These are phyloP conservation scores for Gloeophyllum trabeum DNA, from an alignment of 768 basidiomycete species.

Conservation along the genomic window DNA sequence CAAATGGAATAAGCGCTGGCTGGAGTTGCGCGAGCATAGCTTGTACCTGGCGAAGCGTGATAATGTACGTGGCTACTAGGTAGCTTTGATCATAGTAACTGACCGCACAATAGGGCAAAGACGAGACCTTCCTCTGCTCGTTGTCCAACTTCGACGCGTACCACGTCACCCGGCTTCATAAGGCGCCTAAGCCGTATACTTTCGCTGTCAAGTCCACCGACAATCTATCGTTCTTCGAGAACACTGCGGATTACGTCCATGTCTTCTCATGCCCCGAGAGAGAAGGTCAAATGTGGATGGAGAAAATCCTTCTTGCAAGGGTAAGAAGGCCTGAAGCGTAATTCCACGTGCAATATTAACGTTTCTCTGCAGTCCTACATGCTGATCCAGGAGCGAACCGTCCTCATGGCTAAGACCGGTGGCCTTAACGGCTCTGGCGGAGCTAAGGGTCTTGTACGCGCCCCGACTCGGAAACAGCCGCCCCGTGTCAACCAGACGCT, in stretches of 20 bases:
- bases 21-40: slow-evolving; percentile 78
- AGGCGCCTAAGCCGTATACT: slow-evolving; percentile 74
- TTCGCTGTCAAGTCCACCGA: slow-evolving; percentile 89
- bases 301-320: slow-evolving; percentile 71
- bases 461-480: slow-evolving; percentile 25
- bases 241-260: slow-evolving; percentile 80
- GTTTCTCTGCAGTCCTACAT: slow-evolving; percentile 55
- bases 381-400: slow-evolving; percentile 67
- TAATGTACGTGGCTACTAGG: slow-evolving; percentile 36
- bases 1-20: slow-evolving; percentile 91
- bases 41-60: slow-evolving; percentile 87
- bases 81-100: slow-evolving; percentile 5
- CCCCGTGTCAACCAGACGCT: slow-evolving; percentile 29
- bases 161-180: slow-evolving; percentile 60
- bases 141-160: slow-evolving; percentile 88
- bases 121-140: slow-evolving; percentile 72
- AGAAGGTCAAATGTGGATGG: slow-evolving; percentile 71
- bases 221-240: slow-evolving; percentile 78
- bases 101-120: slow-evolving; percentile 55
- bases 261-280: slow-evolving; percentile 68
- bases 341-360: background rate
- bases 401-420: slow-evolving; percentile 38
- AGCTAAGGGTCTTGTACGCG: slow-evolving; percentile 18
- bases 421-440: slow-evolving; percentile 16
- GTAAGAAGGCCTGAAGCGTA: slow-evolving; percentile 32